Evolutionary conservation across 352 stramenopile species (phyloP).

Genomic region (Aphanomyces invadans): DNA sequence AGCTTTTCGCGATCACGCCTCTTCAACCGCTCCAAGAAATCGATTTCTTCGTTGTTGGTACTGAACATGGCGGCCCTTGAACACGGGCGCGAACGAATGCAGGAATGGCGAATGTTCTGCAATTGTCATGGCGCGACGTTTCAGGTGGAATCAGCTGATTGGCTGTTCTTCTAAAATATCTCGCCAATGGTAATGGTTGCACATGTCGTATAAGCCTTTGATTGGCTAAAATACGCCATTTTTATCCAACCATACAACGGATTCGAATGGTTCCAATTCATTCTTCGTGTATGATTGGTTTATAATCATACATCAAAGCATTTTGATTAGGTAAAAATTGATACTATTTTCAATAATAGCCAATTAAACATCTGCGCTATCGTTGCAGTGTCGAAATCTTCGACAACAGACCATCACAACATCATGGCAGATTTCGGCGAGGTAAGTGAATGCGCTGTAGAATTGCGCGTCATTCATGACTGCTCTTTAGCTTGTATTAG

Average conservation of each 20-base stretch:
- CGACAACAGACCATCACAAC: neutral
- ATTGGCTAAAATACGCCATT: slow-evolving; percentile 23
- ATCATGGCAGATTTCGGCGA: slow-evolving; percentile 66
- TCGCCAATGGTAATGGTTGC: neutral
- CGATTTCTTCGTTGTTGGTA: slow-evolving; percentile 34
- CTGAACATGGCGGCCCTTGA: slow-evolving; percentile 7
- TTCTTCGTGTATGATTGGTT: neutral
- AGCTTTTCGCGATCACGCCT: slow-evolving; percentile 66
- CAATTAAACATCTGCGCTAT: neutral
- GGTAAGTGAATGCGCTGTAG: slow-evolving; percentile 24
- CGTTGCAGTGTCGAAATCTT: neutral
- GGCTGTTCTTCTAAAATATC: neutral
- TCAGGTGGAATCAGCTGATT: neutral
- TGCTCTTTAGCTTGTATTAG: slow-evolving; percentile 89
- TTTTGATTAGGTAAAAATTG: neutral
- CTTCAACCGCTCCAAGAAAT: slow-evolving; percentile 44
- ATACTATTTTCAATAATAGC: neutral
- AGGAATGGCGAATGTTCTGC: neutral
- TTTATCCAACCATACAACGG: too few species aligned
- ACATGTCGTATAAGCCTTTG: neutral
- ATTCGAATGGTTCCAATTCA: too few species aligned
- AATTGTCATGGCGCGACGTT: neutral
- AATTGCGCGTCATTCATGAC: neutral
- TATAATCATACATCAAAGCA: too few species aligned
- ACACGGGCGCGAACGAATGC: too few species aligned